Percentiles rank a stretch among this genome's conserved stretches.
Conservation (phyloP, 148 eudicot species). For the Fagopyrum homotropicum region DNA sequence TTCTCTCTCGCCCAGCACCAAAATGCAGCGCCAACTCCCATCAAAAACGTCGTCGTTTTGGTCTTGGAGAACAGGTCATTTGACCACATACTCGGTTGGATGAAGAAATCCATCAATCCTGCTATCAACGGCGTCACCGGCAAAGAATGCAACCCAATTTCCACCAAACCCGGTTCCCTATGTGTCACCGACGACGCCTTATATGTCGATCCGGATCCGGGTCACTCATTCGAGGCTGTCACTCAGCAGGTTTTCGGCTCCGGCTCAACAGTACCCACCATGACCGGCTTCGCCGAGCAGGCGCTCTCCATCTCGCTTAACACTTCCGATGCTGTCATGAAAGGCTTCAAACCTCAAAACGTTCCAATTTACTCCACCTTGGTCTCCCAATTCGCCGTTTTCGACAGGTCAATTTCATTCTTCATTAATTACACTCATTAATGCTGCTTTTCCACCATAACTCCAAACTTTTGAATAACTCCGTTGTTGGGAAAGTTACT, state of each 20-base stretch:
- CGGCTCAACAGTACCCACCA: slow-evolving; percentile 37
- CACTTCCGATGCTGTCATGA: slow-evolving; percentile 73
- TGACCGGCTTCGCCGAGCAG: slow-evolving; percentile 83
- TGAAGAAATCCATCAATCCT: slow-evolving; percentile 72
- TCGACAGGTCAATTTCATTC: slow-evolving; percentile 28
- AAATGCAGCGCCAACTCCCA: slow-evolving; percentile 35
- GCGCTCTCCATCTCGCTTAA: slow-evolving; percentile 52
- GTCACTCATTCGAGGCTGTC: slow-evolving; percentile 82
- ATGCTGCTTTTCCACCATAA: neutral
- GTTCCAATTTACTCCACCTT: slow-evolving; percentile 52
- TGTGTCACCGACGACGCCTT: slow-evolving; percentile 70
- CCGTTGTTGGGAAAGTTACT: neutral
- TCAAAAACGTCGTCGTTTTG: slow-evolving; percentile 70
- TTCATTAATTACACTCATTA: neutral
- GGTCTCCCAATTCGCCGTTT: slow-evolving; percentile 70
- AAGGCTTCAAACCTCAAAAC: slow-evolving; percentile 68
- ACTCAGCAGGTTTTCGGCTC: slow-evolving; percentile 71
- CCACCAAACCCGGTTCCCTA: slow-evolving; percentile 37
- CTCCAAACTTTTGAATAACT: neutral
- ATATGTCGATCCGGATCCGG: slow-evolving; percentile 91
- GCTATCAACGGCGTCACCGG: slow-evolving; percentile 76
- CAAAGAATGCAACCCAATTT: slow-evolving; percentile 60
- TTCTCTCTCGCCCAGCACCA: slow-evolving; percentile 12
- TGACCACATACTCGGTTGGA: slow-evolving; percentile 95
- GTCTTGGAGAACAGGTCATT: slow-evolving; percentile 93